Evolutionary conservation across 805 yeast species (phyloP).

Genomic region (Spathaspora passalidarum): DNA sequence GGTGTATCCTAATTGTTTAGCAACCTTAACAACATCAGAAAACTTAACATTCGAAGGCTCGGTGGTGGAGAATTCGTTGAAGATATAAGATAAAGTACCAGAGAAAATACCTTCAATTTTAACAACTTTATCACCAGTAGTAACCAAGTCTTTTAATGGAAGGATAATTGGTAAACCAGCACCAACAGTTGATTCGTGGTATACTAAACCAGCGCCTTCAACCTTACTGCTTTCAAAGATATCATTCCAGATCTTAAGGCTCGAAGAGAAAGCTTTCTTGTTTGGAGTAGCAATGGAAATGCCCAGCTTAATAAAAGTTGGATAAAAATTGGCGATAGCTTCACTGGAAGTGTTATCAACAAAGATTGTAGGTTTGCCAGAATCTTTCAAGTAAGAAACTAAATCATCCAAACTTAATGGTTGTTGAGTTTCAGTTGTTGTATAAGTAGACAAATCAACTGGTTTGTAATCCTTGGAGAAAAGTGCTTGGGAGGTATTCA

Average conservation of each 20-base stretch:
- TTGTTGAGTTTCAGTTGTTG: constrained; percentile 43
- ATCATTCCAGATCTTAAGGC: constrained; percentile 68
- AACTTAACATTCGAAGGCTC: constrained; percentile 61
- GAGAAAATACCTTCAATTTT: constrained; percentile 95
- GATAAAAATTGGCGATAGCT: constrained; percentile 71
- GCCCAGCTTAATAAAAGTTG: constrained; percentile 68
- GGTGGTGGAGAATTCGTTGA: constrained; percentile 84
- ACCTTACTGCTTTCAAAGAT: constrained; percentile 57
- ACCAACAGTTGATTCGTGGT: constrained; percentile 98
- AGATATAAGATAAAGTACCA: constrained; percentile 92
- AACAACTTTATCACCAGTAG: constrained; percentile 90
- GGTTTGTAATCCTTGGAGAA: constrained; percentile 69
- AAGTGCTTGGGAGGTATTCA: constrained; percentile 65
- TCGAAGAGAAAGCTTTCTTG: constrained; percentile 92
- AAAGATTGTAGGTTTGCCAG: constrained; percentile 74
- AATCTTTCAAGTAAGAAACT: constrained; percentile 57
- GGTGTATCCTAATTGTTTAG: constrained; percentile 90
- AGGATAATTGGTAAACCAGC: constrained; percentile 96
- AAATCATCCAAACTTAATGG: constrained; percentile 58
- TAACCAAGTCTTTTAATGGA: constrained; percentile 81
- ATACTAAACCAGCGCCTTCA: constrained; percentile 67
- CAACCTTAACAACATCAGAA: constrained; percentile 85
- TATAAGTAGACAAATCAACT: constrained; percentile 61
- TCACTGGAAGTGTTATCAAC: constrained; percentile 94
- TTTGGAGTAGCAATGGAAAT: constrained; percentile 97